Percentiles rank a stretch among this genome's conserved stretches.
Evolutionary conservation across 371 early-diverging fungal genomes (phyloP).

Genomic region (Mortierella sp.): DNA sequence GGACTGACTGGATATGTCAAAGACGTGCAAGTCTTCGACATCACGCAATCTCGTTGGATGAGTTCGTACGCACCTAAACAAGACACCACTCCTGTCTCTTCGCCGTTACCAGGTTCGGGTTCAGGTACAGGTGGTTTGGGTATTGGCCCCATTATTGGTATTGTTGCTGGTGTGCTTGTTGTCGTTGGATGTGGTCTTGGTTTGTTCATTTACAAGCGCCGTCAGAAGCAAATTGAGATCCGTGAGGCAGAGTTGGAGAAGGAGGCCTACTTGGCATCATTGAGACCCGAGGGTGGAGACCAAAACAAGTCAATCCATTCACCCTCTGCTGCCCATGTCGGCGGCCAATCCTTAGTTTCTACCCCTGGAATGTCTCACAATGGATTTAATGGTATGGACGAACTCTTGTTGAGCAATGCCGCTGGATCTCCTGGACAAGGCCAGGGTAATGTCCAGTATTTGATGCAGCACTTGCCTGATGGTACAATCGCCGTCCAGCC

Average conservation of each 20-base stretch:
- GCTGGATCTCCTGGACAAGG: constrained; percentile 37
- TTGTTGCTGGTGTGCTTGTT: constrained; percentile 25
- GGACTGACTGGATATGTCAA: constrained; percentile 4
- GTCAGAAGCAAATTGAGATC: constrained; percentile 51
- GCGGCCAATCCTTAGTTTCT: constrained; percentile 1
- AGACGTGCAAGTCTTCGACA: constrained; percentile 48
- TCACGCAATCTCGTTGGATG: constrained; percentile 39
- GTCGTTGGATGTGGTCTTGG: constrained; percentile 14
- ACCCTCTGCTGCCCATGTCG: not conserved
- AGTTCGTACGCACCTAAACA: constrained; percentile 36
- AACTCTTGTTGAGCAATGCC: constrained; percentile 17
- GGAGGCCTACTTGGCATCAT: constrained; percentile 49
- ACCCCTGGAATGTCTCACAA: constrained; percentile 37
- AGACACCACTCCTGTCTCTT: constrained; percentile 27
- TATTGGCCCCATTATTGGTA: constrained; percentile 40
- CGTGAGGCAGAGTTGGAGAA: constrained; percentile 52
- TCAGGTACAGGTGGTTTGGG: constrained; percentile 1
- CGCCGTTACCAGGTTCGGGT: not conserved
- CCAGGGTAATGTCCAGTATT: constrained; percentile 42
- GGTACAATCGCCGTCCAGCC: constrained; percentile 56
- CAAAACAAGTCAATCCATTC: not conserved
- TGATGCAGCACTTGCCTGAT: constrained; percentile 57
- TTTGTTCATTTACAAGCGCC: constrained; percentile 31
- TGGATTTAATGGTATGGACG: constrained; percentile 31
- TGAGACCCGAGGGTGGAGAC: constrained; percentile 35